Percentiles rank a stretch among this genome's conserved stretches.
Conservation (phyloP, 164 flowering plant species). For the Tinospora cordifolia region DNA sequence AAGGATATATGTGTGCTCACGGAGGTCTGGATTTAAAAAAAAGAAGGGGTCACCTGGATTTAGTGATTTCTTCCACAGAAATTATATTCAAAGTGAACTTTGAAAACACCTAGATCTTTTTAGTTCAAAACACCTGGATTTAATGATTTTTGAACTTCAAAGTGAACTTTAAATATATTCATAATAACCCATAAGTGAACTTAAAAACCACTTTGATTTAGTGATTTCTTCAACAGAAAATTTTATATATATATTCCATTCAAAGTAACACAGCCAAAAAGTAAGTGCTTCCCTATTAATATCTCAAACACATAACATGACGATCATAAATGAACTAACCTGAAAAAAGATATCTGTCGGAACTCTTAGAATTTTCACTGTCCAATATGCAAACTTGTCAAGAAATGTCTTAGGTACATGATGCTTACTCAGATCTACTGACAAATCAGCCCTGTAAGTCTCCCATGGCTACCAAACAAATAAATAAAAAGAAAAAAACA, state of each 20-base stretch:
- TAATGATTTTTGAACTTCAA: too few relatives aligned
- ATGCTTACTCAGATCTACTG: conserved; percentile 78
- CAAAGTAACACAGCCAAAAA: not conserved
- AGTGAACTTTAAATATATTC: too few relatives aligned
- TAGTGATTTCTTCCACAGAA: too few relatives aligned
- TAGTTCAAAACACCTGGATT: too few relatives aligned
- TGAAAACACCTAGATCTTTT: too few relatives aligned
- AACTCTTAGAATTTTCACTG: conserved; percentile 73
- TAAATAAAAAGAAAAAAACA: not conserved
- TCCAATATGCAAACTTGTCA: conserved; percentile 76
- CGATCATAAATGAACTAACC: conserved; percentile 29
- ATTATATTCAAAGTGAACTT: too few relatives aligned
- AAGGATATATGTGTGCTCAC: not conserved
- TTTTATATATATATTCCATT: not conserved
- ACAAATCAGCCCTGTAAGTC: conserved; percentile 52
- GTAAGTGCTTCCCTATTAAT: not conserved
- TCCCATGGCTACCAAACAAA: conserved; percentile 80
- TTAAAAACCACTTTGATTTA: not conserved
- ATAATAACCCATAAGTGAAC: not conserved
- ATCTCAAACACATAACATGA: not conserved
- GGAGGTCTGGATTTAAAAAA: not conserved
- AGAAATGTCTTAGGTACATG: conserved; percentile 69
- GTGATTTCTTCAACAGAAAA: not conserved
- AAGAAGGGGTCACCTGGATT: not conserved
- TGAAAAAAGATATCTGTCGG: conserved; percentile 85